These are phyloP conservation scores for Oryza glumipatula DNA, from an alignment of 176 grass and related monocot genomes.

Conservation along the genomic window DNA sequence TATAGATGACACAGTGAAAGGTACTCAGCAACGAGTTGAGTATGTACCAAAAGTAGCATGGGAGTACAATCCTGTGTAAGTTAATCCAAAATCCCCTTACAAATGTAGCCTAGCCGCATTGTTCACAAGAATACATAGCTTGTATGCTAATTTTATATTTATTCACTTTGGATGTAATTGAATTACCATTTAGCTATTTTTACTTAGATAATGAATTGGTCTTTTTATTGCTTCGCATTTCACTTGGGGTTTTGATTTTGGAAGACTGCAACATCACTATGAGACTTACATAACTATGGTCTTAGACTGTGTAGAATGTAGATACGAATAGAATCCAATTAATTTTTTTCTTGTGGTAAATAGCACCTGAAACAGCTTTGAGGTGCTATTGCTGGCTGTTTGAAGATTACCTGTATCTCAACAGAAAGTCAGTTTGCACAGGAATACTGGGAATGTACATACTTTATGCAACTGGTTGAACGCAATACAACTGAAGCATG, in stretches of 20 bases:
- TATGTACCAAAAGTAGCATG: constrained; percentile 14
- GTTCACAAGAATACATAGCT: constrained; percentile 10
- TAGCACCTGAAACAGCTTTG: neutral
- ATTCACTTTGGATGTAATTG: constrained; percentile 13
- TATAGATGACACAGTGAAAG: neutral
- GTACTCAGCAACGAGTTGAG: constrained; percentile 34
- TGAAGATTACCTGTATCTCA: neutral
- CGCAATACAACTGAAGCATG: constrained; percentile 1
- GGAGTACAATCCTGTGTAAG: neutral
- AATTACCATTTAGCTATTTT: neutral
- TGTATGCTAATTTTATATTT: neutral
- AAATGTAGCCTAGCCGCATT: constrained; percentile 19
- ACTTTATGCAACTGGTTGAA: neutral
- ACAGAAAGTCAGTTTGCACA: neutral
- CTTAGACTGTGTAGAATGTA: neutral
- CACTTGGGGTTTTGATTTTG: neutral
- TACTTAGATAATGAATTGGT: neutral
- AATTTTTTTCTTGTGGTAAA: neutral
- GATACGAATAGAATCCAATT: neutral
- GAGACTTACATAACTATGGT: neutral
- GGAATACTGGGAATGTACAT: neutral
- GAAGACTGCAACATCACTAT: neutral
- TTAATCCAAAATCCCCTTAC: constrained; percentile 5
- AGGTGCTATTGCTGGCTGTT: constrained; percentile 3
- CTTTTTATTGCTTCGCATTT: neutral